Evolutionary conservation across 495 filamentous ascomycete genomes (phyloP), one percentile per base, ranked within the genome.

Genomic region (Trichoderma parareesei): DNA sequence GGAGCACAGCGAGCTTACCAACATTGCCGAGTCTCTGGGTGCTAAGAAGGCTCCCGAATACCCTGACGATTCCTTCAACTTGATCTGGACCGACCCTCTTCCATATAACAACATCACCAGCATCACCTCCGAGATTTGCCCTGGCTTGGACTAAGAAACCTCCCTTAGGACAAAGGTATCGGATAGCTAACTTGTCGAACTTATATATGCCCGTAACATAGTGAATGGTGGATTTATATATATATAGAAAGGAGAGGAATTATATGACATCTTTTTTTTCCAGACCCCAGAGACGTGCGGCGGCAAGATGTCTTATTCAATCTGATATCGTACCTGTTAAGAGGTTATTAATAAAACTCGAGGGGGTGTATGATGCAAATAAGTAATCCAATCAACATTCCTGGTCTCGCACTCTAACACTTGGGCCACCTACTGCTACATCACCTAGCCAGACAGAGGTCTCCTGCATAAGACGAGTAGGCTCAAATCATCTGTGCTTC

Each of bases 1-100:
- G 83, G 77, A 85, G 66, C 82, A 86, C 67, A 71, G 74, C 38
- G 67, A 70, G 14, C 68, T 83, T 49, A 77, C 73, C n/a, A 75
- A 80, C 67, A 81, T 85, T 63, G 73, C 76, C 2, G 63, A 78
- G 67, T 63, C 74, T 44, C 64, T 84, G 60, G 81, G 81, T 8
- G 79, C 74, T 62, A 65, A 76, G 16, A 61, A 78, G 20, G 66
- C 66, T 16, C 65, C 66, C 9, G 43, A 40, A 44, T 71, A 71
- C 48, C 69, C 69, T 2, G 65, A 70, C 33, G 46, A 68, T 53
- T 77, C 75, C 38, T 82, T 73, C 59, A 75, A 83, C 61, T 46
- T 83, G 18, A 79, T 83, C 61, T 83, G 81, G 81, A 82, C 77
- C 0, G 73, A 78, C 64, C 77, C 76, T 0, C 73, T 66, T 18